Percentiles rank a stretch among this genome's conserved stretches.
Evolutionary conservation across 2,329 filamentous ascomycete genomes (phyloP).

Genomic region (Calonectria ilicicola): DNA sequence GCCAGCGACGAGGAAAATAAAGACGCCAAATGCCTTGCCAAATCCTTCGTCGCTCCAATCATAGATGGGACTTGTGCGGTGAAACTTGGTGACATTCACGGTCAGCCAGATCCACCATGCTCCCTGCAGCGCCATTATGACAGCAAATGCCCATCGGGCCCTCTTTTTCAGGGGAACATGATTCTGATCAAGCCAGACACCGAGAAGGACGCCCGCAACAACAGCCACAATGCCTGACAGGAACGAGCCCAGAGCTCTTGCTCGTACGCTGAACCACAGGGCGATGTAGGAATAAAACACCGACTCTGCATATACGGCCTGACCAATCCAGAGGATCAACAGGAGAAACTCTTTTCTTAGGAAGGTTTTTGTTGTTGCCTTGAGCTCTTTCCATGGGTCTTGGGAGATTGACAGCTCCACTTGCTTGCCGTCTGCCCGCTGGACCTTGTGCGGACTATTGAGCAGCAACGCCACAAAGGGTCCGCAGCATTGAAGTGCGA

Average conservation of each 20-base stretch:
- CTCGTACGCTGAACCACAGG: slow-evolving; percentile 76
- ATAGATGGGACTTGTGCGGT: slow-evolving; percentile 64
- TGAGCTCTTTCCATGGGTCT: slow-evolving; percentile 67
- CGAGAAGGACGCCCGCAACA: slow-evolving; percentile 71
- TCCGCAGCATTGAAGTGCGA: slow-evolving; percentile 71
- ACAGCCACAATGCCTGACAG: slow-evolving; percentile 74
- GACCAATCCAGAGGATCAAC: slow-evolving; percentile 72
- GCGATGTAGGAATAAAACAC: slow-evolving; percentile 59
- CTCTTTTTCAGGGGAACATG: slow-evolving; percentile 63
- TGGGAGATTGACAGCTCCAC: slow-evolving; percentile 68
- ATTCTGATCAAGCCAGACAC: slow-evolving; percentile 68
- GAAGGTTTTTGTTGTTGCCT: slow-evolving; percentile 67
- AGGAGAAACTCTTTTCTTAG: slow-evolving; percentile 70
- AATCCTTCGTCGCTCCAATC: slow-evolving; percentile 75
- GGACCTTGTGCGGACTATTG: slow-evolving; percentile 67
- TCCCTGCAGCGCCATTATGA: slow-evolving; percentile 68
- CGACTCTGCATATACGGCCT: slow-evolving; percentile 74
- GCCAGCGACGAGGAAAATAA: slow-evolving; percentile 72
- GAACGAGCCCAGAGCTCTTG: slow-evolving; percentile 72
- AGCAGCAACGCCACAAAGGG: slow-evolving; percentile 71
- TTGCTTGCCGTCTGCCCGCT: slow-evolving; percentile 70
- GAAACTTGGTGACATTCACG: slow-evolving; percentile 70
- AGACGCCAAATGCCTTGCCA: slow-evolving; percentile 72
- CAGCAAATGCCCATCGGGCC: slow-evolving; percentile 63
- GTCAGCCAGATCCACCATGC: slow-evolving; percentile 79